phyloP scores from a whole-genome alignment of 192 early-diverging fungal species.

The Coemansia sp. region DNA sequence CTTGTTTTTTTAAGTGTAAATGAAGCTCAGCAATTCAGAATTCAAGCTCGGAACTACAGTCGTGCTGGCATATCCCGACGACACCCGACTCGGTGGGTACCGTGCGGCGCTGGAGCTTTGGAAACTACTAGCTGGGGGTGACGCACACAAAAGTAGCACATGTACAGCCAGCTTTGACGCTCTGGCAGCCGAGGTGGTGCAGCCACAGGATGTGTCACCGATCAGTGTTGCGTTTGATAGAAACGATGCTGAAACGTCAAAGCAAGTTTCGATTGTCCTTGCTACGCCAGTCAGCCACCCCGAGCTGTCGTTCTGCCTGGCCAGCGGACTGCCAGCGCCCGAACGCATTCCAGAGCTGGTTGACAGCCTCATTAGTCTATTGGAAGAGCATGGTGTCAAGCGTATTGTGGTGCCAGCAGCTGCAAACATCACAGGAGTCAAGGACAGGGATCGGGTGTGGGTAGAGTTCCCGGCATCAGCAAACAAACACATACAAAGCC shows the following conservation, averaged over 20 bases:
- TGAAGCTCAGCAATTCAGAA: conserved; percentile 27
- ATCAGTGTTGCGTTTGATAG: not conserved
- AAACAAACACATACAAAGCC: not conserved
- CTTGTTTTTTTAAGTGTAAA: not conserved
- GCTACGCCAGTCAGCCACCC: conserved; percentile 5
- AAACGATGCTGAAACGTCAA: not conserved
- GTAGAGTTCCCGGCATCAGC: not conserved
- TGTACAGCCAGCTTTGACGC: conserved; percentile 1
- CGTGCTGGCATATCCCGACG: conserved; percentile 45
- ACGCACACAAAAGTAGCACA: not conserved
- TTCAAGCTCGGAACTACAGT: conserved; percentile 31
- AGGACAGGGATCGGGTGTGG: conserved; percentile 18
- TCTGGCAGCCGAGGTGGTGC: conserved; percentile 3
- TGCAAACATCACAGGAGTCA: conserved; percentile 20
- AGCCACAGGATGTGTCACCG: conserved; percentile 2
- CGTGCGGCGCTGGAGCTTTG: conserved; percentile 41
- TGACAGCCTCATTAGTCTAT: conserved; percentile 13
- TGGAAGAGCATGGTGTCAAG: conserved; percentile 28
- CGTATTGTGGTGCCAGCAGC: conserved; percentile 29
- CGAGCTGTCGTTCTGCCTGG: conserved; percentile 32
- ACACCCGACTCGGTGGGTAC: conserved; percentile 43
- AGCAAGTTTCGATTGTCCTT: conserved; percentile 15
- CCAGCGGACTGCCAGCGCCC: conserved; percentile 34
- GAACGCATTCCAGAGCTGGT: conserved; percentile 32
- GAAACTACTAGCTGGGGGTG: conserved; percentile 6